A percentile compares a stretch with the other conserved stretches of the same genome.
These are phyloP conservation scores for Avena insularis DNA, from an alignment of 176 grass and related monocot genomes.

Conservation along the genomic window DNA sequence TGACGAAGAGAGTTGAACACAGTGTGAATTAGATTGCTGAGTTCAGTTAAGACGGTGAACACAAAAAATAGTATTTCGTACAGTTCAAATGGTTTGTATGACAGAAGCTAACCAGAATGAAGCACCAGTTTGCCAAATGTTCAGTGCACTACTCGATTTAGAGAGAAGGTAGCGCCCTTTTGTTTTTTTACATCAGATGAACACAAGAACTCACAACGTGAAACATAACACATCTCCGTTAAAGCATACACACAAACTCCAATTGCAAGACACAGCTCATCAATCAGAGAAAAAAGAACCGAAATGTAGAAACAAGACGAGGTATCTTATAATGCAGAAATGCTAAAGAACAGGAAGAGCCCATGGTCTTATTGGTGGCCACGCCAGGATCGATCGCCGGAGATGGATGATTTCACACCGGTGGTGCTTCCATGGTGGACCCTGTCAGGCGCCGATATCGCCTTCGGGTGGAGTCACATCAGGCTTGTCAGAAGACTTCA, in stretches of 20 bases:
- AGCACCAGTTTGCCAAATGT: neutral
- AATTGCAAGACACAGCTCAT: constrained; percentile 7
- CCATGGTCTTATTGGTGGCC: constrained; percentile 45
- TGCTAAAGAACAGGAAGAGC: constrained; percentile 1
- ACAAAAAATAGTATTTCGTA: no score
- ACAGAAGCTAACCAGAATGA: neutral
- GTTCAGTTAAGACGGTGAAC: neutral
- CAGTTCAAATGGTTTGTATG: neutral
- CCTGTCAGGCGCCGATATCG: neutral
- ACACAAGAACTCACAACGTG: neutral
- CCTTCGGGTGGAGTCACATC: neutral
- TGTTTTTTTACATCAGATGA: constrained; percentile 24
- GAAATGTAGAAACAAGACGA: neutral
- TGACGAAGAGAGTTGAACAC: neutral
- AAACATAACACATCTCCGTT: constrained; percentile 18
- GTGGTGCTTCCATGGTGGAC: neutral
- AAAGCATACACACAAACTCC: constrained; percentile 38
- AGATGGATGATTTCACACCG: constrained; percentile 17
- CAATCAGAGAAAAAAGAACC: constrained; percentile 33
- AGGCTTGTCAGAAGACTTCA: constrained; percentile 17
- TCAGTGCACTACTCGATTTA: neutral
- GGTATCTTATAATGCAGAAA: neutral
- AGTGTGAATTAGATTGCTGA: neutral
- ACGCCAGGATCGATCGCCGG: neutral
- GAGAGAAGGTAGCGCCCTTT: neutral